Percentiles rank a stretch among this genome's conserved stretches.
Evolutionary conservation across 2,329 filamentous ascomycete genomes (phyloP).

Genomic region (Leptographium lundbergii): DNA sequence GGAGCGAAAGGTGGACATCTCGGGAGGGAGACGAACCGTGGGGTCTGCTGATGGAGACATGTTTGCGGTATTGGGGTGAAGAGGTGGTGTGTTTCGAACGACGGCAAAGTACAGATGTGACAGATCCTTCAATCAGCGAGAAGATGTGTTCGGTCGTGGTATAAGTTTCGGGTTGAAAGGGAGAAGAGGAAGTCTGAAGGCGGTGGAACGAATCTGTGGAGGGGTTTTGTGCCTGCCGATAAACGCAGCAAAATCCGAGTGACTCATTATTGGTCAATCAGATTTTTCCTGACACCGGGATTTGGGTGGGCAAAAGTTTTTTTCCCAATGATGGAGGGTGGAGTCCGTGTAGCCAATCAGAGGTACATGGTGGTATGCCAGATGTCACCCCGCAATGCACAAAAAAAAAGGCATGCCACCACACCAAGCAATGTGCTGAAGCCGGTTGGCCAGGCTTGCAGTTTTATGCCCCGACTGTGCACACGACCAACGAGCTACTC

Average conservation of each 20-base stretch:
- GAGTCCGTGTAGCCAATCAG: not conserved
- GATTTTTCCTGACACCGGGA: slow-evolving; percentile 4
- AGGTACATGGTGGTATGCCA: not conserved
- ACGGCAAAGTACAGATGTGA: not conserved
- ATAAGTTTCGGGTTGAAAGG: not conserved
- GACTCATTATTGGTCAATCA: slow-evolving; percentile 14
- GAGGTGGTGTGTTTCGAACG: not conserved
- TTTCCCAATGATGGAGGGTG: not conserved
- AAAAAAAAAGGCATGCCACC: not conserved
- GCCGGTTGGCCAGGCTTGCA: not conserved
- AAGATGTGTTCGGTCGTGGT: not conserved
- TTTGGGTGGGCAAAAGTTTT: not conserved
- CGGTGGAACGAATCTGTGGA: slow-evolving; percentile 3
- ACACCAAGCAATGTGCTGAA: not conserved
- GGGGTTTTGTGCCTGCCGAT: slow-evolving; percentile 10
- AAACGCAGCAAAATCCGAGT: slow-evolving; percentile 4
- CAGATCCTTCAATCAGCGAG: not conserved
- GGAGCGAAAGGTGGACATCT: not conserved
- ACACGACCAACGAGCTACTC: too few species aligned
- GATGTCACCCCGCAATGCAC: not conserved
- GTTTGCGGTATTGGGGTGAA: not conserved
- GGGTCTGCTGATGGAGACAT: slow-evolving; percentile 13
- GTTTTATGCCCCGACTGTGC: too few species aligned
- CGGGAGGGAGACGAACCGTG: slow-evolving; percentile 6
- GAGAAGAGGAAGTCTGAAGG: not conserved